These are phyloP conservation scores for Aspergillus sergii DNA, from an alignment of 2,329 filamentous ascomycete genomes.

Conservation along the genomic window DNA sequence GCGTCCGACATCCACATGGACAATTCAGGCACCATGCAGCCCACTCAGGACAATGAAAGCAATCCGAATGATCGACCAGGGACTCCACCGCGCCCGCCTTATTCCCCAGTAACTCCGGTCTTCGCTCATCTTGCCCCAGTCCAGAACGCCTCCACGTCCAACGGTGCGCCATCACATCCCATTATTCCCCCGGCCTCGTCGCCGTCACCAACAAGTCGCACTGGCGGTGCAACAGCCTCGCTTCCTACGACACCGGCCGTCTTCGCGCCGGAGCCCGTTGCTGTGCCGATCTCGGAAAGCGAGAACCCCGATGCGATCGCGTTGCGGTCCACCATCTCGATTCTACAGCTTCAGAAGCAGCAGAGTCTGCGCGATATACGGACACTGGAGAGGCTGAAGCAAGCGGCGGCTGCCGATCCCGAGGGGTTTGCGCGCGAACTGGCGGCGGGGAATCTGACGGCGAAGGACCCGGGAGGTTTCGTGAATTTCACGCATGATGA, in stretches of 20 bases:
- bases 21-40: conserved; percentile 24
- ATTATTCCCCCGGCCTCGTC: conserved; percentile 37
- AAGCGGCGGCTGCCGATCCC: conserved; percentile 70
- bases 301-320: conserved; percentile 85
- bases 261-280: conserved; percentile 40
- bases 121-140: conserved; percentile 40
- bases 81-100: conserved; percentile 48
- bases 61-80: conserved; percentile 30
- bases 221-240: conserved; percentile 22
- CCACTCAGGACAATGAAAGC: conserved; percentile 21
- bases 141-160: conserved; percentile 15
- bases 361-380: conserved; percentile 76
- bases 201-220: conserved; percentile 29
- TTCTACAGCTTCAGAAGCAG: conserved; percentile 82
- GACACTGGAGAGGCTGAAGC: conserved; percentile 68
- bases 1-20: neutral
- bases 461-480: conserved; percentile 35
- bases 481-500: conserved; percentile 42
- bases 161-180: conserved; percentile 26
- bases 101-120: conserved; percentile 51
- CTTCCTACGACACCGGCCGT: conserved; percentile 35
- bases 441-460: conserved; percentile 60
- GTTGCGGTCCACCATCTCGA: conserved; percentile 78
- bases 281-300: conserved; percentile 50
- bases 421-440: conserved; percentile 72